These are phyloP conservation scores for Theileria sp. DNA, from an alignment of 169 alveolate genomes.

Conservation along the genomic window DNA sequence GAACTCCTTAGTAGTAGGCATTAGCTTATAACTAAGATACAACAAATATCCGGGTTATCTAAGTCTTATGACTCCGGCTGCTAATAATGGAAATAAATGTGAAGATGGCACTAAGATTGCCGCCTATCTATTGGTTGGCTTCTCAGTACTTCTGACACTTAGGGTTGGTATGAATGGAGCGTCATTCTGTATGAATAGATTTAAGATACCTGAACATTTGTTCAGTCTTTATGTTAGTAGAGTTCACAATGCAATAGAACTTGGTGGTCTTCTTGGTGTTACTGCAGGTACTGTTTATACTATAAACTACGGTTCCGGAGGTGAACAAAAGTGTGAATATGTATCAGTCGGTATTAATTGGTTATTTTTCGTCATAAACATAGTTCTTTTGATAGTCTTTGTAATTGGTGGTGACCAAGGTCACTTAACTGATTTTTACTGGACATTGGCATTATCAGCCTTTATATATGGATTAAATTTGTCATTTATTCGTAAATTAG, in stretches of 20 bases:
- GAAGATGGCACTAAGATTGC: background rate
- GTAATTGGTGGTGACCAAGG: slow-evolving; percentile 10
- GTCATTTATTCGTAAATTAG: background rate
- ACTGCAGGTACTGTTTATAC: slow-evolving; percentile 10
- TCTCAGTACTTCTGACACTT: background rate
- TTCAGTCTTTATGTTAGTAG: slow-evolving; percentile 15
- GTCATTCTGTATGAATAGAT: background rate
- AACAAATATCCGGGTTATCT: background rate
- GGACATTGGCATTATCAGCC: slow-evolving; percentile 10
- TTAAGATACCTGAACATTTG: slow-evolving; percentile 3
- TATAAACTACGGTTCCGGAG: background rate
- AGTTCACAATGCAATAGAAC: slow-evolving; percentile 22
- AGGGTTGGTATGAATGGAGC: slow-evolving; percentile 27
- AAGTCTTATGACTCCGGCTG: background rate
- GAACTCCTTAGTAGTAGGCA: too few relatives aligned
- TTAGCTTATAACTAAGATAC: too few relatives aligned
- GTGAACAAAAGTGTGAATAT: background rate
- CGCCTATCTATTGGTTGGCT: slow-evolving; percentile 3
- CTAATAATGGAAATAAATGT: background rate
- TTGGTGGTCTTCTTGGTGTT: background rate
- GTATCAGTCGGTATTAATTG: background rate
- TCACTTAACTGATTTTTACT: slow-evolving; percentile 15
- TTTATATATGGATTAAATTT: slow-evolving; percentile 2
- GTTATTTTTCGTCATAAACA: background rate
- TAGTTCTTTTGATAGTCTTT: background rate